Percentiles rank a stretch among this genome's conserved stretches.
Conservation (phyloP, 805 yeast genomes). For the Lipomyces orientalis region DNA sequence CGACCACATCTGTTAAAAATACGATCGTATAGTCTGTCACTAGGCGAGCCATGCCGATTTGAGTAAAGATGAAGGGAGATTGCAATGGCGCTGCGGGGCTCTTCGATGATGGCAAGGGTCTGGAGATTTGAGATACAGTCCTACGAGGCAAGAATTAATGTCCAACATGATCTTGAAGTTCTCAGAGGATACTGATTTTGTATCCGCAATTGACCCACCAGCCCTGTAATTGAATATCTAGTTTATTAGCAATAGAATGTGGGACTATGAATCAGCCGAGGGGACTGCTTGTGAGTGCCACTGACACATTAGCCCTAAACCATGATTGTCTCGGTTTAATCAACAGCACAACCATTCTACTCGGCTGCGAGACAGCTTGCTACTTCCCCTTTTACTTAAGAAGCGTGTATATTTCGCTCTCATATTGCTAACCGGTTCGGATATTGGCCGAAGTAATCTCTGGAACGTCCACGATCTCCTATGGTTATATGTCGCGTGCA, state of each 20-base stretch:
- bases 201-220: too few species aligned
- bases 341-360: too few species aligned
- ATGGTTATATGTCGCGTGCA: background rate
- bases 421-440: too few species aligned
- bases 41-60: constrained; percentile 3
- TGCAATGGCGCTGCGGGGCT: constrained; percentile 2
- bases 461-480: background rate
- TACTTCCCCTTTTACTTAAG: too few species aligned
- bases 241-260: too few species aligned
- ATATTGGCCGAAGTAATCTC: background rate
- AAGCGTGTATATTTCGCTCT: too few species aligned
- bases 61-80: background rate
- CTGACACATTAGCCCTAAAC: too few species aligned
- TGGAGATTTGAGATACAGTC: constrained; percentile 1
- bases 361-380: too few species aligned
- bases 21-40: background rate
- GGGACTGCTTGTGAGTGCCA: too few species aligned
- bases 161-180: constrained; percentile 3
- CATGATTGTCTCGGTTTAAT: too few species aligned
- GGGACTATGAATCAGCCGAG: too few species aligned
- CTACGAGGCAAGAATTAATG: constrained; percentile 1
- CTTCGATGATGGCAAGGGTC: background rate
- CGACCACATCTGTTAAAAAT: background rate
- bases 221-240: too few species aligned
- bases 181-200: background rate